Evolutionary conservation across 495 filamentous ascomycete species (phyloP).

Genomic region (Coniosporium apollinis): DNA sequence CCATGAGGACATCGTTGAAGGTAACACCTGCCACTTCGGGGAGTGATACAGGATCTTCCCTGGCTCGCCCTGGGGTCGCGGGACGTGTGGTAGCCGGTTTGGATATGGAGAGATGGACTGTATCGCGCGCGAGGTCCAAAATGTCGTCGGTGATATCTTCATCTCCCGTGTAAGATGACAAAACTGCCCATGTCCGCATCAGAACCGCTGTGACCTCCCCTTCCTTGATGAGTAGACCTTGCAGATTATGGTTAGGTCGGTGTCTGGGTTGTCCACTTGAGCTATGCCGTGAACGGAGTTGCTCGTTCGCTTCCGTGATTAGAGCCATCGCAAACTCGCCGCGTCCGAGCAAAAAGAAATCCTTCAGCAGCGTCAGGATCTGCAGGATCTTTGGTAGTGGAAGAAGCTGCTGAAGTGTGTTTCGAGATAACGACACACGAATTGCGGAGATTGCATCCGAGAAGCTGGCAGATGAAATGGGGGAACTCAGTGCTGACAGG

Average conservation of each 20-base stretch:
- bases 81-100: conserved; percentile 12
- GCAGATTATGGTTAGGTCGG: conserved; percentile 22
- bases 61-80: conserved; percentile 13
- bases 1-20: conserved; percentile 73
- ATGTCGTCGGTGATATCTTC: conserved; percentile 58
- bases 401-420: conserved; percentile 60
- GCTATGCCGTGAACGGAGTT: conserved; percentile 37
- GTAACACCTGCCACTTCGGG: conserved; percentile 15
- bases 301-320: conserved; percentile 66
- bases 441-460: conserved; percentile 57
- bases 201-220: conserved; percentile 66
- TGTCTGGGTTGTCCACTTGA: conserved; percentile 19
- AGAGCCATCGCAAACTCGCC: conserved; percentile 85
- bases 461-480: conserved; percentile 52
- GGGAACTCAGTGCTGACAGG: conserved; percentile 53
- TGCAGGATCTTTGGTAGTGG: conserved; percentile 61
- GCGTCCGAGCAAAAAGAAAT: conserved; percentile 73
- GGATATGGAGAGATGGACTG: conserved; percentile 50
- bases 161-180: conserved; percentile 52
- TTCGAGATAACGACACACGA: conserved; percentile 63
- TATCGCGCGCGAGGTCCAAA: conserved; percentile 62
- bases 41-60: conserved; percentile 6
- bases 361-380: conserved; percentile 56
- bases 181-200: conserved; percentile 54
- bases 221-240: conserved; percentile 59